Percentiles rank a stretch among this genome's conserved stretches.
Evolutionary conservation across 2,329 filamentous ascomycete genomes (phyloP).

Genomic region (Waltergamsia citrina): DNA sequence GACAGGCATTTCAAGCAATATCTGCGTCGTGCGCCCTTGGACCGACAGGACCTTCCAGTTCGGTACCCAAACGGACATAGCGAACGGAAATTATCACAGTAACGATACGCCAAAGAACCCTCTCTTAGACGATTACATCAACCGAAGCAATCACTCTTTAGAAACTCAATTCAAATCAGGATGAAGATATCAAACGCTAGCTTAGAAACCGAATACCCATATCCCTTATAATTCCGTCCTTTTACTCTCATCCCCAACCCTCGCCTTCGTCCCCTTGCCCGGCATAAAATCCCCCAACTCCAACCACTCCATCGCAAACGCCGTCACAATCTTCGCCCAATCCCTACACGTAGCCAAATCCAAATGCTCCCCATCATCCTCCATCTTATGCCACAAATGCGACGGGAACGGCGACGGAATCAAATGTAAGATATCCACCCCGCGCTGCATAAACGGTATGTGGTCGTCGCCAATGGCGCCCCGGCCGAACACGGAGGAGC

Average conservation of each 20-base stretch:
- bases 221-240: conserved; percentile 20
- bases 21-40: too few relatives aligned
- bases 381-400: conserved; percentile 72
- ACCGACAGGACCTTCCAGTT: too few relatives aligned
- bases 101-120: too few relatives aligned
- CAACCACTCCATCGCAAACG: conserved; percentile 87
- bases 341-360: conserved; percentile 74
- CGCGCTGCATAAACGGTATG: conserved; percentile 76
- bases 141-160: too few relatives aligned
- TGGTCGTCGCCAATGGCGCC: conserved; percentile 75
- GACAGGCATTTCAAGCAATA: too few relatives aligned
- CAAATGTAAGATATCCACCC: conserved; percentile 81
- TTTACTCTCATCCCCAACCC: conserved; percentile 16
- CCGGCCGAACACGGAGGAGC: conserved; percentile 31
- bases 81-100: too few relatives aligned
- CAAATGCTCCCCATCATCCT: conserved; percentile 77
- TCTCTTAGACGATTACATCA: too few relatives aligned
- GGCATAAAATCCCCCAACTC: conserved; percentile 47
- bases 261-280: conserved; percentile 11
- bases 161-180: too few relatives aligned
- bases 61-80: too few relatives aligned
- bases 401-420: conserved; percentile 75
- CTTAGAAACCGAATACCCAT: not conserved
- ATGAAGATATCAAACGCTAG: not conserved
- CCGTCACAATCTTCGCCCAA: conserved; percentile 77